These are phyloP conservation scores for Onygenales sp. DNA, from an alignment of 2,329 filamentous ascomycete genomes.

Conservation along the genomic window DNA sequence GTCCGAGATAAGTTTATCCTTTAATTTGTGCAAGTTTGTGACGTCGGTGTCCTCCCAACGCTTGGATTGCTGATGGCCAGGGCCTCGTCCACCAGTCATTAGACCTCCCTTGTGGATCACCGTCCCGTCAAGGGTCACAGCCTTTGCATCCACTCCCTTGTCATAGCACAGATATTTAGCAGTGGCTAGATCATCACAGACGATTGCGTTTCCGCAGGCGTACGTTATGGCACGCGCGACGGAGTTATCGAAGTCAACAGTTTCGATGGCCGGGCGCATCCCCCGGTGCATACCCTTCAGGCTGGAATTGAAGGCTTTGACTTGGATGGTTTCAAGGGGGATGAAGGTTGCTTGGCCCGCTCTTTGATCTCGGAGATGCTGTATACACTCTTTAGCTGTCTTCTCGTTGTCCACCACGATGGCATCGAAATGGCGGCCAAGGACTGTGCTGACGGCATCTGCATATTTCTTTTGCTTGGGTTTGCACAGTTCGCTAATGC, in stretches of 20 bases:
- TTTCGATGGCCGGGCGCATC: slow-evolving; percentile 83
- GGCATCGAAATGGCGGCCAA: slow-evolving; percentile 88
- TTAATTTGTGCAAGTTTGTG: slow-evolving; percentile 68
- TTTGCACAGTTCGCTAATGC: slow-evolving; percentile 83
- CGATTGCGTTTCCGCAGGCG: slow-evolving; percentile 87
- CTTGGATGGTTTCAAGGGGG: slow-evolving; percentile 93
- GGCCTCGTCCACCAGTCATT: slow-evolving; percentile 89
- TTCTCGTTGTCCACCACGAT: slow-evolving; percentile 94
- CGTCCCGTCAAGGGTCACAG: slow-evolving; percentile 88
- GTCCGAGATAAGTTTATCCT: slow-evolving; percentile 66
- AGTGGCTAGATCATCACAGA: slow-evolving; percentile 78
- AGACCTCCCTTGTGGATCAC: slow-evolving; percentile 94
- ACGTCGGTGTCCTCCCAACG: slow-evolving; percentile 86
- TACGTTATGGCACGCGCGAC: slow-evolving; percentile 90
- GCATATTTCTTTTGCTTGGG: slow-evolving; percentile 97
- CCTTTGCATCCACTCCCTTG: slow-evolving; percentile 77
- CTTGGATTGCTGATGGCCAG: slow-evolving; percentile 63
- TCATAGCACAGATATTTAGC: slow-evolving; percentile 87
- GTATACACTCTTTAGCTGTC: slow-evolving; percentile 85
- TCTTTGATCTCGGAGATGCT: slow-evolving; percentile 85
- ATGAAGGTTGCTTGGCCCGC: slow-evolving; percentile 87
- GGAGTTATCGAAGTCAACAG: slow-evolving; percentile 82
- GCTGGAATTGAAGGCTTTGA: slow-evolving; percentile 79
- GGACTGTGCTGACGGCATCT: slow-evolving; percentile 81
- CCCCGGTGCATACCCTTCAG: slow-evolving; percentile 81